phyloP scores from a whole-genome alignment of 768 basidiomycete genomes.

The Mycena rosella region DNA sequence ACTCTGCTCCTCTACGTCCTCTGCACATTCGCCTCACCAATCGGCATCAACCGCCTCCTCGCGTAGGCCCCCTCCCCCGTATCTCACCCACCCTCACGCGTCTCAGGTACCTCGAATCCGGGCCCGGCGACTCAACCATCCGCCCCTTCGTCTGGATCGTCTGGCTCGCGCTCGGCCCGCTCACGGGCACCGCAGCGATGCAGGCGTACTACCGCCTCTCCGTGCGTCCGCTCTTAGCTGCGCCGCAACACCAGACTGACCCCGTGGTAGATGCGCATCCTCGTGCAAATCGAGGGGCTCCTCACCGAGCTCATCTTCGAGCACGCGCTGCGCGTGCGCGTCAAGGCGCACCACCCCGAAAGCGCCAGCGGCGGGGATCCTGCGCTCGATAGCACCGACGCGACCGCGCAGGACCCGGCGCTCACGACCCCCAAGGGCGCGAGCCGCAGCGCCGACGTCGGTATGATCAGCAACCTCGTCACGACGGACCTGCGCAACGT shows the following conservation, averaged over 20 bases:
- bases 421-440: slow-evolving; percentile 13
- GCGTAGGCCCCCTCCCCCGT: slow-evolving; percentile 7
- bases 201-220: slow-evolving; percentile 55
- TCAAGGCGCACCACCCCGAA: slow-evolving; percentile 47
- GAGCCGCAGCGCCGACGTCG: slow-evolving; percentile 47
- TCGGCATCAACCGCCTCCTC: slow-evolving; percentile 32
- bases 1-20: slow-evolving; percentile 21
- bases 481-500: slow-evolving; percentile 57
- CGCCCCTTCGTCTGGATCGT: slow-evolving; percentile 67
- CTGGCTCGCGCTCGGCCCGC: slow-evolving; percentile 53
- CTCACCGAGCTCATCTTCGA: slow-evolving; percentile 43
- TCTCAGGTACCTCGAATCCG: slow-evolving; percentile 55
- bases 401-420: too few relatives aligned
- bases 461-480: slow-evolving; percentile 71
- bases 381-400: too few relatives aligned
- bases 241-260: not conserved
- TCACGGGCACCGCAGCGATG: slow-evolving; percentile 47
- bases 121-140: slow-evolving; percentile 52
- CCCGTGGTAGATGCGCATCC: slow-evolving; percentile 24
- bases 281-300: slow-evolving; percentile 41
- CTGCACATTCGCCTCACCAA: slow-evolving; percentile 26
- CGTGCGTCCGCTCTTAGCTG: slow-evolving; percentile 5
- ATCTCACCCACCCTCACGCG: too few relatives aligned
- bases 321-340: slow-evolving; percentile 60
- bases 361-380: not conserved